phyloP scores from a whole-genome alignment of 257 asterid genomes.

The Plectranthus barbatus region DNA sequence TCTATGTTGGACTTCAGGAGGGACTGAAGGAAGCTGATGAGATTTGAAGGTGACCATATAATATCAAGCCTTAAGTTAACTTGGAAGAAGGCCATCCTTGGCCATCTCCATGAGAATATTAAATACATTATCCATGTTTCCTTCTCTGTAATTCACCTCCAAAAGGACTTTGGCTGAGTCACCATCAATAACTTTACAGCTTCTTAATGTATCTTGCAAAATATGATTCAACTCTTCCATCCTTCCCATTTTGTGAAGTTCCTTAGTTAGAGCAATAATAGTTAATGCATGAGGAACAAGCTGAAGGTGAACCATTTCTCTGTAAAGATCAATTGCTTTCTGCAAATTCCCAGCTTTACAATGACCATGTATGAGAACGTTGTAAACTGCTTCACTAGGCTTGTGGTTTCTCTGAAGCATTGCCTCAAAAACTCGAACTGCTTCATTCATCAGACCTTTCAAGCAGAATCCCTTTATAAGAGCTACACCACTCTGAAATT shows the following conservation, averaged over 20 bases:
- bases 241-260: slow-evolving; percentile 57
- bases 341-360: slow-evolving; percentile 52
- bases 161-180: slow-evolving; percentile 58
- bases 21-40: slow-evolving; percentile 25
- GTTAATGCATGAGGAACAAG: slow-evolving; percentile 63
- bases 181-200: slow-evolving; percentile 60
- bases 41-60: slow-evolving; percentile 1
- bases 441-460: slow-evolving; percentile 79
- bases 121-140: slow-evolving; percentile 70
- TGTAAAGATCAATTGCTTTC: slow-evolving; percentile 51
- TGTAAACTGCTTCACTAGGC: slow-evolving; percentile 60
- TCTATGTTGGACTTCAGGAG: slow-evolving; percentile 11
- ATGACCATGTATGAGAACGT: slow-evolving; percentile 68
- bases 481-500: slow-evolving; percentile 41
- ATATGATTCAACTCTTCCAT: slow-evolving; percentile 41
- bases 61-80: slow-evolving; percentile 22
- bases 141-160: slow-evolving; percentile 69
- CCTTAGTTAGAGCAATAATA: slow-evolving; percentile 52
- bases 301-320: slow-evolving; percentile 45
- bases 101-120: slow-evolving; percentile 63
- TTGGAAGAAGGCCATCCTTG: slow-evolving; percentile 82
- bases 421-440: slow-evolving; percentile 50
- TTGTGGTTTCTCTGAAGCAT: slow-evolving; percentile 43
- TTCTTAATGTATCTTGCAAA: slow-evolving; percentile 39
- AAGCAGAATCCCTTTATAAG: slow-evolving; percentile 87